Percentiles rank a stretch among this genome's conserved stretches.
phyloP scores from a whole-genome alignment of 2,329 filamentous ascomycete species.

The Fusarium citri region DNA sequence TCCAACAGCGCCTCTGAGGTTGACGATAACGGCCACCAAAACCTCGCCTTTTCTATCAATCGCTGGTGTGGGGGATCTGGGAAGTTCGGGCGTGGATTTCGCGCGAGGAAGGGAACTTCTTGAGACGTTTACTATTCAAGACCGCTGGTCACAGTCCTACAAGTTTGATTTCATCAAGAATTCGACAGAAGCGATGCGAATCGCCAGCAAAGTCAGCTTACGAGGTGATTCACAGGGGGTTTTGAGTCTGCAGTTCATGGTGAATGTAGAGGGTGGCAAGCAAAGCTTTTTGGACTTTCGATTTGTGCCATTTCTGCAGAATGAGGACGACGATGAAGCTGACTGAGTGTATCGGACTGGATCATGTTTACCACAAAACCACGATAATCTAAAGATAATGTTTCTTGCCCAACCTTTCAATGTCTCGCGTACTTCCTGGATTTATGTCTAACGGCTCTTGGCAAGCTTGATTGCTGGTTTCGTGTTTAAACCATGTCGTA shows the following conservation, averaged over 20 bases:
- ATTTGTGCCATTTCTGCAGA: slow-evolving; percentile 77
- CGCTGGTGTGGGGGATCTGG: slow-evolving; percentile 68
- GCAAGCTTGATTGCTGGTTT: background rate
- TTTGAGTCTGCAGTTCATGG: slow-evolving; percentile 94
- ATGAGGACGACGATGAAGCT: slow-evolving; percentile 63
- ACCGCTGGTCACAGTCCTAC: slow-evolving; percentile 77
- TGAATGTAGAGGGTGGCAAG: slow-evolving; percentile 79
- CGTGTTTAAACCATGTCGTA: background rate
- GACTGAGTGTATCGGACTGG: slow-evolving; percentile 13
- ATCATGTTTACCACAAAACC: background rate
- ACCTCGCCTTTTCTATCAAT: slow-evolving; percentile 79
- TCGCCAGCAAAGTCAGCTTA: slow-evolving; percentile 92
- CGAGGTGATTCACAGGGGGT: slow-evolving; percentile 90
- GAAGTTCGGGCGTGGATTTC: slow-evolving; percentile 75
- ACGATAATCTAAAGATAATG: slow-evolving; percentile 11
- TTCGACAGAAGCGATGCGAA: slow-evolving; percentile 90
- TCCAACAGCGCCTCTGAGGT: slow-evolving; percentile 75
- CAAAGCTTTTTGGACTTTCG: slow-evolving; percentile 85
- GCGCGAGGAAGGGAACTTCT: slow-evolving; percentile 73
- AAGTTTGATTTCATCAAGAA: slow-evolving; percentile 89
- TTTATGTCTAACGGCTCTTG: background rate
- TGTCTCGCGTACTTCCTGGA: background rate
- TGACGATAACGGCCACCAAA: slow-evolving; percentile 75
- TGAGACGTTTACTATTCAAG: slow-evolving; percentile 76
- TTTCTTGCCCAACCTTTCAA: background rate